Evolutionary conservation across 305 asterid species (phyloP).

Genomic region (Solanum hybrid): DNA sequence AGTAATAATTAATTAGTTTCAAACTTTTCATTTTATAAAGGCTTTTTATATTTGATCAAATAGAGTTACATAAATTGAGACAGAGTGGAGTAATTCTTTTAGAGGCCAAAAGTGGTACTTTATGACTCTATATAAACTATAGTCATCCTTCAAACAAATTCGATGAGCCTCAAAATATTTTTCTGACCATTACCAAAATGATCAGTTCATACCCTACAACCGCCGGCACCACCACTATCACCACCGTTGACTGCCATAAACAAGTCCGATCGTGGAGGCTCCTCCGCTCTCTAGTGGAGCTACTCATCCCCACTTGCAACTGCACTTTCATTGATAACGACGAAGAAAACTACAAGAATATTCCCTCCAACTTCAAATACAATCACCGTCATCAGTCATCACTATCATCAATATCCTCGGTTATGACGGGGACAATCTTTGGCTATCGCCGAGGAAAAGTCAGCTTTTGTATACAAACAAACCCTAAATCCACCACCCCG

Average conservation of each 20-base stretch:
- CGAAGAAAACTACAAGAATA: neutral
- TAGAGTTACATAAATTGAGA: neutral
- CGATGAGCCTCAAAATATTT: neutral
- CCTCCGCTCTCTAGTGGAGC: slow-evolving; percentile 40
- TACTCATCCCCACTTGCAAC: slow-evolving; percentile 52
- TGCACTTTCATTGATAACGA: slow-evolving; percentile 21
- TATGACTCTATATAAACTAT: slow-evolving; percentile 8
- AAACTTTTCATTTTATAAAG: neutral
- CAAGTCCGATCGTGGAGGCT: slow-evolving; percentile 72
- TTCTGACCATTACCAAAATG: neutral
- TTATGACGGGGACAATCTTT: slow-evolving; percentile 34
- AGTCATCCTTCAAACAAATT: neutral
- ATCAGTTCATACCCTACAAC: slow-evolving; percentile 14
- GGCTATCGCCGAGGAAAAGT: slow-evolving; percentile 44
- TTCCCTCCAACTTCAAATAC: slow-evolving; percentile 2
- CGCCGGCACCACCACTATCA: slow-evolving; percentile 9
- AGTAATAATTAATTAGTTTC: no score
- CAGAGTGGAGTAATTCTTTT: neutral
- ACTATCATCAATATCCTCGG: neutral
- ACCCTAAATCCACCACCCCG: slow-evolving; percentile 32
- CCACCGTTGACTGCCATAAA: slow-evolving; percentile 51
- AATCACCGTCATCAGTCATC: neutral
- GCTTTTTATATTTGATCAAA: neutral
- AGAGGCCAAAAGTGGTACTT: neutral
- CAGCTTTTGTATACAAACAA: slow-evolving; percentile 41